Evolutionary conservation across 176 grass and related monocot species (phyloP), one percentile per base, ranked within the genome.

Genomic region (maize (Zea mays)): DNA sequence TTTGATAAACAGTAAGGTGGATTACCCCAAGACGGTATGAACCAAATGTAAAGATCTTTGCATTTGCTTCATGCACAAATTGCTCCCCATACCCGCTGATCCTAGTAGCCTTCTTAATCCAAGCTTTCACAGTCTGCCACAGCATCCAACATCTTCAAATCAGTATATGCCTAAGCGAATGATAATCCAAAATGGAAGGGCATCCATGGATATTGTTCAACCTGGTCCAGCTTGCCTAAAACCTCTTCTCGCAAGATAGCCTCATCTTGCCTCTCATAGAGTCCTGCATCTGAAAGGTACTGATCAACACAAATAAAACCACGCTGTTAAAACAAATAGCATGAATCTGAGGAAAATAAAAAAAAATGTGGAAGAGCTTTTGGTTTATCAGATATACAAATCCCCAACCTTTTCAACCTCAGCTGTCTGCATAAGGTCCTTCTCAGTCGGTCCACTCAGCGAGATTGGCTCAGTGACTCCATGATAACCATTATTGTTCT

Each of bases 21-120:
- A 91, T 62, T 92, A 98, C 96, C 86, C 96, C 92, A 60, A 98
- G 96, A 45, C 92, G 89, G 49, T 98, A 98, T 88, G 96, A 98
- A 77, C 96, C 95, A 73, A 98, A 98, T 21, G 96, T 98, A 76
- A 98, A 98, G 79, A 98, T 98, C 78, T 98, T 98, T 3, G 96
- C 91, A 63, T 98, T 94, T 60, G 96, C 89, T 88, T 98, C 96
- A 85, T 90, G 83, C 62, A 94, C 96, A 62, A 94, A 94, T 81
- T 98, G 96, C 56, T 98, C 96, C 36, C 93, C 93, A 35, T 88
- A 94, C 48, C 92, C 96, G 10, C 93, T 90, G 10, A 74, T 71
- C 73, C 85, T 87, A 74, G 89, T 98, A 34, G 89, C 81, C 62
- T 90, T 94, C 80, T 92, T 98, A 35, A 98, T 87, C 96, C 96